Conservation (phyloP, 345 rosid genomes). For the Syzygium aromaticum region DNA sequence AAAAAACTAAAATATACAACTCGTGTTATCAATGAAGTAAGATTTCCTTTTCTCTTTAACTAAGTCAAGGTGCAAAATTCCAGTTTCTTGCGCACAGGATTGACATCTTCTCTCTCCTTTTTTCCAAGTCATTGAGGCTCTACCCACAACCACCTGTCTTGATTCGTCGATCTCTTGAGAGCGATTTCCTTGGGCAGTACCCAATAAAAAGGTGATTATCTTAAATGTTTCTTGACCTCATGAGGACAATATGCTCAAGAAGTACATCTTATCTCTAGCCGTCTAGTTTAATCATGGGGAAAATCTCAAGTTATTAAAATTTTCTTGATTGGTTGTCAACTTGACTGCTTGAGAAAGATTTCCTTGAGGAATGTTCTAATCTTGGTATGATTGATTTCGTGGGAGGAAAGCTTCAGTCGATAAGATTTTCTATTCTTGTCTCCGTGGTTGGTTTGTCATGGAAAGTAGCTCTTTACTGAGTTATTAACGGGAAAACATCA, state of each 20-base stretch:
- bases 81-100: neutral
- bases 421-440: neutral
- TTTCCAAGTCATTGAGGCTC: conserved; percentile 75
- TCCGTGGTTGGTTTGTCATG: neutral
- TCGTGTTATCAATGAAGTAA: conserved; percentile 89
- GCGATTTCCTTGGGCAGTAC: conserved; percentile 72
- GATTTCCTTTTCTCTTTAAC: neutral
- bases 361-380: neutral
- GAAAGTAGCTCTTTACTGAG: neutral
- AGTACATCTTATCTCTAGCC: neutral
- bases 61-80: neutral
- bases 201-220: conserved; percentile 57
- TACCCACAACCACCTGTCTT: conserved; percentile 98
- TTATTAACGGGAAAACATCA: neutral
- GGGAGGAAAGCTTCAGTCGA: neutral
- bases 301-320: neutral
- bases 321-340: neutral
- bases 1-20: conserved; percentile 88
- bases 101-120: neutral
- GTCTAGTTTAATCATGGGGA: neutral
- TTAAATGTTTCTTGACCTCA: neutral
- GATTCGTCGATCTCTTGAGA: conserved; percentile 74
- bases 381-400: neutral
- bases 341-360: neutral
- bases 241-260: neutral